Conservation (phyloP, 148 eudicot species). For the Rhododendron williamsianum region DNA sequence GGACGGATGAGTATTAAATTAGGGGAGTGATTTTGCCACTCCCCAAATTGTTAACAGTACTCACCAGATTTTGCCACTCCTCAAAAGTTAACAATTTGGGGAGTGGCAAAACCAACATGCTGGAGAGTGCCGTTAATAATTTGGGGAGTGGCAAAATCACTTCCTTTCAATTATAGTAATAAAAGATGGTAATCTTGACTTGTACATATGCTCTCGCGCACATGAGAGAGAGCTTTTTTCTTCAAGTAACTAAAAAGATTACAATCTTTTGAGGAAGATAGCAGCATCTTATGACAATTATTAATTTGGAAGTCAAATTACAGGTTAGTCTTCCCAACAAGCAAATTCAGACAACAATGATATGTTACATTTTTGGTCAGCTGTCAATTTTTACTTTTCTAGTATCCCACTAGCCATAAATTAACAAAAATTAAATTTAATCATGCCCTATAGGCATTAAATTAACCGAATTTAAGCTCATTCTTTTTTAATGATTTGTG, state of each 20-base stretch:
- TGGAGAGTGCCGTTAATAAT: too few species aligned
- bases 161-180: background rate
- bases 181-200: background rate
- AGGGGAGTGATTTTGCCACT: too few species aligned
- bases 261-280: conserved; percentile 4
- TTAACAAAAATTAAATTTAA: background rate
- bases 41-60: too few species aligned
- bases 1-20: too few species aligned
- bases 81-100: too few species aligned
- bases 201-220: background rate
- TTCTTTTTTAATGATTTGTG: background rate
- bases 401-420: background rate
- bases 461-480: background rate
- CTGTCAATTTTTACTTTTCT: background rate
- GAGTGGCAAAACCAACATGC: too few species aligned
- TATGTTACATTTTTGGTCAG: background rate
- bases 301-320: background rate
- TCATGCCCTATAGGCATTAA: background rate
- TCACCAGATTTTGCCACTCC: too few species aligned
- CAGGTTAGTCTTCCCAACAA: background rate
- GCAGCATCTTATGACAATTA: background rate
- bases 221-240: background rate
- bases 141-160: too few species aligned
- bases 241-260: background rate
- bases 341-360: background rate